Conservation (phyloP, 2,329 filamentous ascomycete species). For the Diaporthe sp. region DNA sequence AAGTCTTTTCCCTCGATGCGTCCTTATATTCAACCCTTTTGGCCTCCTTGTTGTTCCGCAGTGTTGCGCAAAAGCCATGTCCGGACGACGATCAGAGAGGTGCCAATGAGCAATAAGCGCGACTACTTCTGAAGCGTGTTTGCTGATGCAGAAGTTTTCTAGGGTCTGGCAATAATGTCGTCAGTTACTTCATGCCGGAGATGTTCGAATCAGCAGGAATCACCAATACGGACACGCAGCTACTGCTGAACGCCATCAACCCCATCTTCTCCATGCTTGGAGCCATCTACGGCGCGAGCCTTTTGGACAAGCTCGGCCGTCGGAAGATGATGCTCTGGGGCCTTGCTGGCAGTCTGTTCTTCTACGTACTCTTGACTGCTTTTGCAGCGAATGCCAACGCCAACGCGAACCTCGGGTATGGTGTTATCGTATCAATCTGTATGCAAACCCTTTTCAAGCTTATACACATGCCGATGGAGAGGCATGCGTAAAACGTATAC, state of each 20-base stretch:
- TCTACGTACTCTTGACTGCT: constrained; percentile 58
- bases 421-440: constrained; percentile 37
- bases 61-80: not conserved
- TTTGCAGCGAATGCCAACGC: constrained; percentile 53
- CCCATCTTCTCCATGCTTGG: constrained; percentile 62
- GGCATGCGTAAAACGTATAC: not conserved
- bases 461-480: not conserved
- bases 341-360: constrained; percentile 33
- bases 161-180: constrained; percentile 51
- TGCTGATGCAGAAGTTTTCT: not conserved
- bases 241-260: constrained; percentile 66
- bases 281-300: constrained; percentile 61
- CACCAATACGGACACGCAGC: constrained; percentile 52
- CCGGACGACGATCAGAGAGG: too few species aligned
- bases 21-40: too few species aligned
- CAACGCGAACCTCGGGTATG: constrained; percentile 43
- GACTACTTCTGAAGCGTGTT: not conserved
- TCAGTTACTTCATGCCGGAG: constrained; percentile 63
- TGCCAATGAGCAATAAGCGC: not conserved
- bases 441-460: not conserved
- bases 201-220: constrained; percentile 66
- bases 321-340: constrained; percentile 54
- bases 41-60: not conserved
- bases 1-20: too few species aligned
- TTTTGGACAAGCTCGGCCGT: constrained; percentile 64